Conservation (phyloP, 1,139 yeast genomes). For the Saccharomyces hybrid region DNA sequence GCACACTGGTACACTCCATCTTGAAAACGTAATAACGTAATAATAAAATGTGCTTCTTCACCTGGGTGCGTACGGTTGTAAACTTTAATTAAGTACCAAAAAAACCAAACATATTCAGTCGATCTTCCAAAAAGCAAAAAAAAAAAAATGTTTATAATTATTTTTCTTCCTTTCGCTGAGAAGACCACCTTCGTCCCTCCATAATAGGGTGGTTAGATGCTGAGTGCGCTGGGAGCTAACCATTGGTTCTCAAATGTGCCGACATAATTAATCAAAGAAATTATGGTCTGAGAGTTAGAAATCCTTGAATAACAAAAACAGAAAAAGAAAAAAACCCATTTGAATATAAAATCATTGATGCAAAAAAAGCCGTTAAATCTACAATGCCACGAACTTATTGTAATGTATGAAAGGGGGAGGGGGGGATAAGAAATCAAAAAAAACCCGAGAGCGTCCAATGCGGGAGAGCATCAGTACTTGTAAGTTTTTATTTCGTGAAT, state of each 20-base stretch:
- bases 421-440: background rate
- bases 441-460: background rate
- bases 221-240: conserved; percentile 4
- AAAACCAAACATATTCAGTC: conserved; percentile 30
- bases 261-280: conserved; percentile 1
- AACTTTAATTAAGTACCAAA: conserved; percentile 17
- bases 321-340: conserved; percentile 8
- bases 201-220: conserved; percentile 23
- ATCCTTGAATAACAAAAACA: background rate
- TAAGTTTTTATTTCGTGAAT: conserved; percentile 29
- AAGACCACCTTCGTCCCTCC: conserved; percentile 30
- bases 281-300: conserved; percentile 2
- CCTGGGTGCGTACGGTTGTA: background rate
- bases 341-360: conserved; percentile 8
- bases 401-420: conserved; percentile 5
- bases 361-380: conserved; percentile 11
- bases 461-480: conserved; percentile 20
- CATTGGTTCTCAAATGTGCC: conserved; percentile 27
- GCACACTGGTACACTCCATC: background rate
- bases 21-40: background rate
- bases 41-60: background rate
- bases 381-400: conserved; percentile 20
- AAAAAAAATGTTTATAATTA: no score
- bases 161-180: no score
- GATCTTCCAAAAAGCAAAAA: conserved; percentile 5